Conservation (phyloP, 805 yeast genomes). For the Starmerella gropengiesseri region DNA sequence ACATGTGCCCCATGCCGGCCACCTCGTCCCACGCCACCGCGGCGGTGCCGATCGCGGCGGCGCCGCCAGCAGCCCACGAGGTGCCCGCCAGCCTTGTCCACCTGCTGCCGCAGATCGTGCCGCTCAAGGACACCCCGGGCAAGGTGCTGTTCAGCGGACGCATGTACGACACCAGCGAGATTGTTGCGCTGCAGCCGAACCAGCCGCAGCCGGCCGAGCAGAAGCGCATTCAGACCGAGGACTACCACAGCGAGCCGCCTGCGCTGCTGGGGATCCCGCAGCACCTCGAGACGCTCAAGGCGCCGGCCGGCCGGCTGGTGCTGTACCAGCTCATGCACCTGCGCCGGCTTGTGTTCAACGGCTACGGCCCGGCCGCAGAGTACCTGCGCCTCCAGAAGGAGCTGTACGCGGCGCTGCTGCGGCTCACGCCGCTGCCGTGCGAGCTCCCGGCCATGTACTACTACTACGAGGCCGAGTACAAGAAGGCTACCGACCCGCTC, state of each 20-base stretch:
- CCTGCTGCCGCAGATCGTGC: slow-evolving; percentile 1
- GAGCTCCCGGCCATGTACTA: slow-evolving; percentile 15
- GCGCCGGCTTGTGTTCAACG: slow-evolving; percentile 14
- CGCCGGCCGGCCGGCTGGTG: slow-evolving; percentile 13
- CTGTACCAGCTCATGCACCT: slow-evolving; percentile 17
- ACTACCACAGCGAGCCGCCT: slow-evolving; percentile 16
- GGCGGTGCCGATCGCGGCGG: not conserved
- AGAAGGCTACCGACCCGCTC: slow-evolving; percentile 12
- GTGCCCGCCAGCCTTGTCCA: not conserved
- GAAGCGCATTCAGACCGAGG: slow-evolving; percentile 14
- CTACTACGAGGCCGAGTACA: slow-evolving; percentile 15
- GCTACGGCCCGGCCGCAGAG: slow-evolving; percentile 16
- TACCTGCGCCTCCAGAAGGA: slow-evolving; percentile 6
- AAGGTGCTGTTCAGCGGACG: slow-evolving; percentile 3
- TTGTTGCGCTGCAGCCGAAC: slow-evolving; percentile 1
- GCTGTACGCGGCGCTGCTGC: slow-evolving; percentile 9
- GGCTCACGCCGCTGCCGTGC: slow-evolving; percentile 13
- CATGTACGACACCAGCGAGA: slow-evolving; percentile 4
- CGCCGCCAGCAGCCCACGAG: not conserved
- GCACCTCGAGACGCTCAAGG: slow-evolving; percentile 7
- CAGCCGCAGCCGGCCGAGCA: slow-evolving; percentile 3
- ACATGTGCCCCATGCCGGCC: no score
- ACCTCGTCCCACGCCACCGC: no score
- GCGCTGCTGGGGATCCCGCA: not conserved
- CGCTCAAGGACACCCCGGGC: slow-evolving; percentile 1